These are phyloP conservation scores for Aspergillus eucalypticola DNA, from an alignment of 2,329 filamentous ascomycete genomes.

Conservation along the genomic window DNA sequence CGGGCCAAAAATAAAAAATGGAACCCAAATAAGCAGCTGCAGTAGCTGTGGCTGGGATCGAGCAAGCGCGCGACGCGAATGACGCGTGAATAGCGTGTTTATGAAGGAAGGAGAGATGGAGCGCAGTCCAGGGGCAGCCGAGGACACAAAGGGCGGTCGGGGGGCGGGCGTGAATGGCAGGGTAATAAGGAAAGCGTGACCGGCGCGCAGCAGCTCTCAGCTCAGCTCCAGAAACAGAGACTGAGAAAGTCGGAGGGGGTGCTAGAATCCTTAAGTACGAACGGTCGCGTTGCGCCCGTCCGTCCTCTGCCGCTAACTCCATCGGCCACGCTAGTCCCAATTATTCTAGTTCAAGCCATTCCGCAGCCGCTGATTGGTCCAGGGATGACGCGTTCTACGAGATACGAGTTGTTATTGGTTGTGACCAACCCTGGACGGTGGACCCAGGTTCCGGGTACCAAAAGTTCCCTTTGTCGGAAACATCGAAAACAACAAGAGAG, in stretches of 20 bases:
- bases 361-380: slow-evolving; percentile 33
- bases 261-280: slow-evolving; percentile 47
- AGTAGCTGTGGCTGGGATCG: slow-evolving; percentile 24
- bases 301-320: slow-evolving; percentile 39
- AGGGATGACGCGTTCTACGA: slow-evolving; percentile 26
- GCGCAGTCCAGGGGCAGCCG: slow-evolving; percentile 14
- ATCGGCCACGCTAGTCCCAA: slow-evolving; percentile 37
- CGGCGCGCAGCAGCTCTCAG: slow-evolving; percentile 26
- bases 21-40: slow-evolving; percentile 16
- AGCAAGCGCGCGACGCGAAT: slow-evolving; percentile 24
- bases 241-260: slow-evolving; percentile 42
- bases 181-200: slow-evolving; percentile 23
- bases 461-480: slow-evolving; percentile 25
- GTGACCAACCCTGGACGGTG: slow-evolving; percentile 10
- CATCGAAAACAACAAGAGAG: slow-evolving; percentile 14
- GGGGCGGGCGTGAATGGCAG: slow-evolving; percentile 12
- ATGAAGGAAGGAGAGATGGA: slow-evolving; percentile 7
- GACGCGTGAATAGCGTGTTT: slow-evolving; percentile 20
- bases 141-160: slow-evolving; percentile 19
- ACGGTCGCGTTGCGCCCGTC: slow-evolving; percentile 35
- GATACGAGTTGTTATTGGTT: slow-evolving; percentile 27
- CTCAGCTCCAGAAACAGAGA: slow-evolving; percentile 40
- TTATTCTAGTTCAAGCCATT: slow-evolving; percentile 37
- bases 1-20: slow-evolving; percentile 12
- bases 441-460: slow-evolving; percentile 23